Percentiles rank a stretch among this genome's conserved stretches.
Conservation (phyloP, 345 rosid species). For the Clarkia xantiana region DNA sequence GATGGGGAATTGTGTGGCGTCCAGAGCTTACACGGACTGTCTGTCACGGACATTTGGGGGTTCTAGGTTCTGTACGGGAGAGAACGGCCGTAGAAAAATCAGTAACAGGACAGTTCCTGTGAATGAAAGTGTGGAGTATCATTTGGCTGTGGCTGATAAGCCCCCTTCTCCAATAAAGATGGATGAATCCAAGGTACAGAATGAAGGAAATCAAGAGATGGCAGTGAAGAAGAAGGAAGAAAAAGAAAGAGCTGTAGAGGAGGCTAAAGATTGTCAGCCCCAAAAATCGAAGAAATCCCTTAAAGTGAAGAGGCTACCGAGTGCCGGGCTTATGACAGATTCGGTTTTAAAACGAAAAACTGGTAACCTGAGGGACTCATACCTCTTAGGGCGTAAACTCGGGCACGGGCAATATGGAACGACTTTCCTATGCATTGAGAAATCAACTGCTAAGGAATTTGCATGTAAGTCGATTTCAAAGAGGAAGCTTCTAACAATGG, state of each 20-base stretch:
- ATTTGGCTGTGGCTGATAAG: too few species aligned
- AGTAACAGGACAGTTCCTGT: too few species aligned
- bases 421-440: constrained; percentile 59
- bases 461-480: constrained; percentile 89
- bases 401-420: constrained; percentile 91
- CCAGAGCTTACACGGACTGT: constrained; percentile 13
- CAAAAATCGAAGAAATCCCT: constrained; percentile 12
- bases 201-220: too few species aligned
- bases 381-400: constrained; percentile 53
- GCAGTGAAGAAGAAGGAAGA: background rate
- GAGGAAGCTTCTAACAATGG: constrained; percentile 48
- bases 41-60: too few species aligned
- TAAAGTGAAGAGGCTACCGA: constrained; percentile 32
- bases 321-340: constrained; percentile 47
- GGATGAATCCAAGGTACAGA: too few species aligned
- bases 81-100: too few species aligned
- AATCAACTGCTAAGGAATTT: constrained; percentile 53
- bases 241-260: background rate
- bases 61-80: too few species aligned
- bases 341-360: constrained; percentile 51
- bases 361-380: constrained; percentile 55
- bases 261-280: background rate
- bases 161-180: too few species aligned
- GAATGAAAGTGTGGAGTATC: too few species aligned
- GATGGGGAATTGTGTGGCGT: constrained; percentile 70